phyloP scores from a whole-genome alignment of 1,284 basidiomycete genomes.

The Ustilago xerochloae region DNA sequence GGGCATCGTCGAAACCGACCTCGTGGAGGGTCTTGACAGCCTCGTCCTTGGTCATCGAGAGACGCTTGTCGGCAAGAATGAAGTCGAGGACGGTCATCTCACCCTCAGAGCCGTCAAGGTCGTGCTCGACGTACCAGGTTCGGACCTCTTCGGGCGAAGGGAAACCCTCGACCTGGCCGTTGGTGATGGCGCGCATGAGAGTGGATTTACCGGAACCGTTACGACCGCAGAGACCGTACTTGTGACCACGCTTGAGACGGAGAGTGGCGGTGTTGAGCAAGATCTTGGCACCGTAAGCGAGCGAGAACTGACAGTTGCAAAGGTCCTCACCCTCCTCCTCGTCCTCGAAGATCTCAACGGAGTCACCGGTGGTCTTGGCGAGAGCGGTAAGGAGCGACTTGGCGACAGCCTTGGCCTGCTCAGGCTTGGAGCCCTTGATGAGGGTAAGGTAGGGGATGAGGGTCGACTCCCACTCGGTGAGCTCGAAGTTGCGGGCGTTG shows the following conservation, averaged over 20 bases:
- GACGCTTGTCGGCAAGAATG: constrained; percentile 65
- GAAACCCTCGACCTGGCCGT: constrained; percentile 69
- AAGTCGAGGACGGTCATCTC: constrained; percentile 66
- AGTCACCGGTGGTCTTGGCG: constrained; percentile 65
- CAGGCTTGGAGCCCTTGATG: constrained; percentile 60
- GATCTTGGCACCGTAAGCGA: constrained; percentile 69
- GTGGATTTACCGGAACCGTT: constrained; percentile 69
- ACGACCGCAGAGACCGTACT: constrained; percentile 68
- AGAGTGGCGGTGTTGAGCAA: constrained; percentile 68
- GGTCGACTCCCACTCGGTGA: constrained; percentile 66
- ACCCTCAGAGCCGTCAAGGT: constrained; percentile 68
- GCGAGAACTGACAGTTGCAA: constrained; percentile 69
- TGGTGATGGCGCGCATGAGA: constrained; percentile 68
- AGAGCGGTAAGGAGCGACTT: constrained; percentile 59
- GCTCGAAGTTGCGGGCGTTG: constrained; percentile 67
- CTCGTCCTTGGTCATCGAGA: constrained; percentile 59
- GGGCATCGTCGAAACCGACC: constrained; percentile 67
- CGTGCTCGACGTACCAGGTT: constrained; percentile 69
- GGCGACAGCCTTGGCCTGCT: constrained; percentile 58
- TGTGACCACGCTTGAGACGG: constrained; percentile 68
- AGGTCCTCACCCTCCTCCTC: constrained; percentile 69
- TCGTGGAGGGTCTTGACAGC: constrained; percentile 62
- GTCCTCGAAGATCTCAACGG: constrained; percentile 68
- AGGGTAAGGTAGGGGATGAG: constrained; percentile 66
- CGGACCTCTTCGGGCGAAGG: constrained; percentile 68